Evolutionary conservation across 371 early-diverging fungal species (phyloP).

Genomic region (Rozella allomycis): DNA sequence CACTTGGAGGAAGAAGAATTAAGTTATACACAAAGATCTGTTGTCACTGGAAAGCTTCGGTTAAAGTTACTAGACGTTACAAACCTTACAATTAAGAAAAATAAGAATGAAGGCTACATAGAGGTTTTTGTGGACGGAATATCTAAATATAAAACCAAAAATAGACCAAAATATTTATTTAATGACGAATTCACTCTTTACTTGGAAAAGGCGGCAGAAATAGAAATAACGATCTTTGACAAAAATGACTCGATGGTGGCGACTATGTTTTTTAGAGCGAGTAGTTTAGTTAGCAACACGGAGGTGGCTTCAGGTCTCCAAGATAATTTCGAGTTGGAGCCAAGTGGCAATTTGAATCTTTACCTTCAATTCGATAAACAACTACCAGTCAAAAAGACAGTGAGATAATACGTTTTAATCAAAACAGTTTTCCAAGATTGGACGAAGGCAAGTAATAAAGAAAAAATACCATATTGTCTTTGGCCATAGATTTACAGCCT

Average conservation of each 20-base stretch:
- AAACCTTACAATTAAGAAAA: constrained; percentile 11
- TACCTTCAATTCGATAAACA: no score
- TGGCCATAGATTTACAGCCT: constrained; percentile 67
- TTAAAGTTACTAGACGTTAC: constrained; percentile 8
- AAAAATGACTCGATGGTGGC: constrained; percentile 42
- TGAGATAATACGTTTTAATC: constrained; percentile 23
- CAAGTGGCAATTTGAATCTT: no score
- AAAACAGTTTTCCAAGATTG: constrained; percentile 2
- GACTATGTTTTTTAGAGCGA: constrained; percentile 55
- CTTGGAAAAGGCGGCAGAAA: constrained; percentile 69
- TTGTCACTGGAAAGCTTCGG: constrained; percentile 20
- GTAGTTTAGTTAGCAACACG: no score
- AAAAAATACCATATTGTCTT: background rate
- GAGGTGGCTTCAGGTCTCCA: no score
- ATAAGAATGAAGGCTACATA: constrained; percentile 35
- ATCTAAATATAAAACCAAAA: constrained; percentile 43
- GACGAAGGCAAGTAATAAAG: background rate
- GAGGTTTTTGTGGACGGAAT: constrained; percentile 61
- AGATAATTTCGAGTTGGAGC: no score
- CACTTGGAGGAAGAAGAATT: background rate
- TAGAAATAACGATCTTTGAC: constrained; percentile 63
- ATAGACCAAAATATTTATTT: constrained; percentile 44
- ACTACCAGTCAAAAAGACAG: constrained; percentile 35
- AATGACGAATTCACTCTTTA: constrained; percentile 56
- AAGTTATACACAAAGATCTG: background rate